Base-by-base conservation (phyloP, 2,329 filamentous ascomycete species). In the Epichloe scottii region DNA sequence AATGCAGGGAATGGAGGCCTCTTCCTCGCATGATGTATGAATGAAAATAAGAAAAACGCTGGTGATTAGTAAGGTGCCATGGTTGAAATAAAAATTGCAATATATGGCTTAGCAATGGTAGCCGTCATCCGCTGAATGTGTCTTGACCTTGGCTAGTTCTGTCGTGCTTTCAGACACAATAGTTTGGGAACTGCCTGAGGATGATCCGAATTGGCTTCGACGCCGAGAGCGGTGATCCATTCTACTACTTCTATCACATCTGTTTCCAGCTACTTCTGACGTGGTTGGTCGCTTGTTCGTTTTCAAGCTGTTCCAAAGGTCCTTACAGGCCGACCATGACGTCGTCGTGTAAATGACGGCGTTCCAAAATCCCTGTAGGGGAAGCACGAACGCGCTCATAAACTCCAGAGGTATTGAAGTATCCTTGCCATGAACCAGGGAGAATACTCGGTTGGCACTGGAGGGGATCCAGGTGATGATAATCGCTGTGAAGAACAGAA, bases 331-430 rank as follows among this genome's bases (percentile, higher is more conserved):
- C 47, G 76, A 67, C 73, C 81, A 79, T 5, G 84, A 87, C 1
- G 85, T 88, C 11, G 78, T 74, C 15, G 81, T 68, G 66, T 93
- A 94, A 57, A 94, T 88, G 52, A 86, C 65, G 17, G 82, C 79
- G 63, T 94, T 94, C 87, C 87, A 93, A 60, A 90, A 86, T 0
- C 88, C 88, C 62, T 94, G 88, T 0, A 89, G 74, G 0, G 88
- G 87, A 8, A 94, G 74, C 1, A 93, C 87, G 40, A 88, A 75
- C 0, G 85, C 81, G 21, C 84, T 83, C 56, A 82, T 77, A 56
- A 85, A 81, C 59, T 87, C 81, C 23, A 93, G 76, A 0, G 74
- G 70, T 30, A 82, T 74, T 7, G 72, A 75, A 0, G 75, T 67
- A 4, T 73, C 53, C 26, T 75, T 67, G 0, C 74, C 69, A 59